These are phyloP conservation scores for Talaromyces verruculosus DNA, from an alignment of 2,329 filamentous ascomycete species.

Conservation along the genomic window DNA sequence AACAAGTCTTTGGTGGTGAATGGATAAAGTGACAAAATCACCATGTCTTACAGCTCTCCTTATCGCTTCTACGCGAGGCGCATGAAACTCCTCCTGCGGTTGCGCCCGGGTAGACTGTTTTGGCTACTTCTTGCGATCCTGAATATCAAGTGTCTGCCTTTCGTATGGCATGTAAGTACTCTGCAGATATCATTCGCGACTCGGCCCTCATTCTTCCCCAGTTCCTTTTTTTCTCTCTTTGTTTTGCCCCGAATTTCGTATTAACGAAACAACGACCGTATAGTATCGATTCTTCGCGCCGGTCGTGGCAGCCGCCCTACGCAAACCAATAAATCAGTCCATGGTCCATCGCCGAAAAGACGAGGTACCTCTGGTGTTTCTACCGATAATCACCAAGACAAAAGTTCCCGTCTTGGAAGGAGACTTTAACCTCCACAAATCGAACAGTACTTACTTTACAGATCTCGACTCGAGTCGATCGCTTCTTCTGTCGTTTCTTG, in stretches of 20 bases:
- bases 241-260: not conserved
- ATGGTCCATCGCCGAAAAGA: slow-evolving; percentile 8
- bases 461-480: slow-evolving; percentile 56
- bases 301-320: slow-evolving; percentile 11
- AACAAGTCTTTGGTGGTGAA: not conserved
- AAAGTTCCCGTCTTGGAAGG: slow-evolving; percentile 19
- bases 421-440: slow-evolving; percentile 36
- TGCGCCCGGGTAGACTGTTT: slow-evolving; percentile 3
- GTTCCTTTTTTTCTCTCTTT: not conserved
- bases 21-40: not conserved
- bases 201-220: not conserved
- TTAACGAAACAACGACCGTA: not conserved
- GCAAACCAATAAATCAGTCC: slow-evolving; percentile 15
- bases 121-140: slow-evolving; percentile 16
- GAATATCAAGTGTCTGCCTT: slow-evolving; percentile 21
- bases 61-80: slow-evolving; percentile 2
- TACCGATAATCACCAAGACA: slow-evolving; percentile 20
- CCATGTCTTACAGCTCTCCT: not conserved
- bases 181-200: not conserved
- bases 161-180: slow-evolving; percentile 23
- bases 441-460: slow-evolving; percentile 57
- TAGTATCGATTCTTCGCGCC: slow-evolving; percentile 19
- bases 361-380: slow-evolving; percentile 20
- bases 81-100: not conserved
- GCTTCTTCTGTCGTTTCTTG: slow-evolving; percentile 42